phyloP scores from a whole-genome alignment of 2,329 filamentous ascomycete species.

The Pseudogymnoascus sp. region DNA sequence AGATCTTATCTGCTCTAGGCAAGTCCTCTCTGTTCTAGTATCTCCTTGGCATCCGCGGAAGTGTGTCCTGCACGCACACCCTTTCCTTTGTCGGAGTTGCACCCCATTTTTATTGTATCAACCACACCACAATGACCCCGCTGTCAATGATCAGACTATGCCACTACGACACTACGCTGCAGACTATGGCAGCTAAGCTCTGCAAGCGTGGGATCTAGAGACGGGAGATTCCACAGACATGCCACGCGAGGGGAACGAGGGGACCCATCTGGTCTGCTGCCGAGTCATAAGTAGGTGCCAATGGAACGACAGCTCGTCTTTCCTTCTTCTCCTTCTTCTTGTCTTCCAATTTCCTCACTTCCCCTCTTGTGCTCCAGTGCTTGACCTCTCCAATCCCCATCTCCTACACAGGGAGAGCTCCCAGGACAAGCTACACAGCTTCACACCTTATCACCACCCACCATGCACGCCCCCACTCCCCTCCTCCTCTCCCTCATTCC shows the following conservation, averaged over 20 bases:
- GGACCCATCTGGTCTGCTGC: not conserved
- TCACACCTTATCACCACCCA: not conserved
- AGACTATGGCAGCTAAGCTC: not conserved
- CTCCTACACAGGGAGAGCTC: not conserved
- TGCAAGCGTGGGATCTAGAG: not conserved
- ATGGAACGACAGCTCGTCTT: not conserved
- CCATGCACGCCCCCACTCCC: conserved; percentile 24
- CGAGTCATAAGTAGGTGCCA: not conserved
- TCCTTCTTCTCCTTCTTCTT: not conserved
- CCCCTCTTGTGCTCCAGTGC: not conserved
- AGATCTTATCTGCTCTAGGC: not conserved
- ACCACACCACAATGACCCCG: not conserved
- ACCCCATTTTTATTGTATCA: not conserved
- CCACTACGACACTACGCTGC: not conserved
- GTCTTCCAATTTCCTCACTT: not conserved
- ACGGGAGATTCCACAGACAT: not conserved
- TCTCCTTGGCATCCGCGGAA: not conserved
- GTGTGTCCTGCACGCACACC: not conserved
- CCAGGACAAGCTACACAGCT: not conserved
- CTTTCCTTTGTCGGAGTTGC: not conserved
- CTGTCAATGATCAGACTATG: no score
- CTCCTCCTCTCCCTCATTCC: conserved; percentile 33
- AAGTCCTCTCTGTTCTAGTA: not conserved
- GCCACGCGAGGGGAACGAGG: not conserved
- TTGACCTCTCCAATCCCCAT: not conserved